Base-by-base conservation (phyloP, 2,329 filamentous ascomycete species). In the Pezicula rhizophila region DNA sequence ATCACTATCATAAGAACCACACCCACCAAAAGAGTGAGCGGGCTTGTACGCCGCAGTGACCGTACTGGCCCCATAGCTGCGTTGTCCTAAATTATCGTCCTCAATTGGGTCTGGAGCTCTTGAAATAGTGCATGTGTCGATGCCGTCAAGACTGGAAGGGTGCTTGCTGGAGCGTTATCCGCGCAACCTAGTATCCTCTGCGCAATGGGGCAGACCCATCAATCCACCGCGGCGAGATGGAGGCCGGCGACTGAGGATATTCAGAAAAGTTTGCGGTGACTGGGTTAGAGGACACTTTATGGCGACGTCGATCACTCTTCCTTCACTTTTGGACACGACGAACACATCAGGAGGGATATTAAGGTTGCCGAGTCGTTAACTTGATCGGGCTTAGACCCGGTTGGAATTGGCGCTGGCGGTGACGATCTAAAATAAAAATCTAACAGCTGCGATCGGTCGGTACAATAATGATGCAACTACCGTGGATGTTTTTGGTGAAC, bases 31-130 rank as follows among this genome's bases (percentile, higher is more conserved):
- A 92, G 72, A 47, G 86, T 92, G 63, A 87, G 76, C 55, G 88
- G 85, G 69, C 82, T 93, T 66, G 85, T 81, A 72, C 87, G 86
- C 72, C 88, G 88, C 65, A 92, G 79, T 54, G 76, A 74, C 70
- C 88, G 87, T 59, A 80, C 76, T 58, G 79, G 73, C 63, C 79
- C 78, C 74, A 83, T 73, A 66, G 77, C 57, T 46, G 51, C 52
- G 53, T 47, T 55, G 45, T 52, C 50, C 41, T 56, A 49, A 40
- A 50, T 47, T 52, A 49, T 56, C 28, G 60, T 64, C 60, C 60
- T 62, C 57, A 56, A 58, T 57, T 35, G 53, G 57, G 56, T 40
- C 40, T 37, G 28, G 33, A 25, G 34, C 43, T 33, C 23, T 49
- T 40, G 48, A 46, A 47, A 44, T 46, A 52, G 53, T 44, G 53